phyloP scores from a whole-genome alignment of 179 eudicot species.

The Silene vulgaris region DNA sequence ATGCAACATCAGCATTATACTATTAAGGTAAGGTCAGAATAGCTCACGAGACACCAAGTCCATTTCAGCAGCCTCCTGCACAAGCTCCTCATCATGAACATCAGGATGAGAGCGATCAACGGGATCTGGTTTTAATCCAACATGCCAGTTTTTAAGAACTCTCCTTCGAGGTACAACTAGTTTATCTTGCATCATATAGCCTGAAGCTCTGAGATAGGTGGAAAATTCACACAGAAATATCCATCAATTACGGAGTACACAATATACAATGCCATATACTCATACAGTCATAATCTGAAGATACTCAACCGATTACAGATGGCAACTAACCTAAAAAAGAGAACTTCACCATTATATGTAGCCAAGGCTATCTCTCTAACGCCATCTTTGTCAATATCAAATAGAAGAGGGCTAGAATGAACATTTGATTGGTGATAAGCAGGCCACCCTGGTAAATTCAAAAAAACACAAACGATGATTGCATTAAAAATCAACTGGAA shows the following conservation, averaged over 20 bases:
- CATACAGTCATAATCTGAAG: slow-evolving; percentile 9
- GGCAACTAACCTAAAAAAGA: slow-evolving; percentile 71
- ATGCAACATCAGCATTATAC: slow-evolving; percentile 11
- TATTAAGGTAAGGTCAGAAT: slow-evolving; percentile 14
- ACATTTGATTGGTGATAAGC: slow-evolving; percentile 98
- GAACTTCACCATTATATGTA: slow-evolving; percentile 92
- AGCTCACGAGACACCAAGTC: slow-evolving; percentile 54
- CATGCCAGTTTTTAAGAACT: slow-evolving; percentile 80
- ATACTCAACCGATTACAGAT: neutral
- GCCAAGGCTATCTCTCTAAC: slow-evolving; percentile 91
- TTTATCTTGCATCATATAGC: slow-evolving; percentile 93
- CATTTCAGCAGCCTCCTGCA: slow-evolving; percentile 60
- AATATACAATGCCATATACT: neutral
- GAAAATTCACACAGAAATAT: neutral
- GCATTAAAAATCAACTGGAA: slow-evolving; percentile 5
- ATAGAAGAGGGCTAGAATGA: slow-evolving; percentile 90
- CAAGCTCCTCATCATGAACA: slow-evolving; percentile 72
- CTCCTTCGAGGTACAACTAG: slow-evolving; percentile 77
- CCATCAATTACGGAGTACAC: slow-evolving; percentile 3
- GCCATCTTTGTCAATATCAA: slow-evolving; percentile 98
- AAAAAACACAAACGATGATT: slow-evolving; percentile 11
- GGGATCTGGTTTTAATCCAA: slow-evolving; percentile 69
- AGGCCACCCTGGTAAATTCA: slow-evolving; percentile 79
- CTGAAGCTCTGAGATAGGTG: slow-evolving; percentile 57
- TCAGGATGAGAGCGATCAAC: slow-evolving; percentile 97